Percentiles rank a stretch among this genome's conserved stretches.
These are phyloP conservation scores for Laguncularia racemosa DNA, from an alignment of 345 rosid species.

Conservation along the genomic window DNA sequence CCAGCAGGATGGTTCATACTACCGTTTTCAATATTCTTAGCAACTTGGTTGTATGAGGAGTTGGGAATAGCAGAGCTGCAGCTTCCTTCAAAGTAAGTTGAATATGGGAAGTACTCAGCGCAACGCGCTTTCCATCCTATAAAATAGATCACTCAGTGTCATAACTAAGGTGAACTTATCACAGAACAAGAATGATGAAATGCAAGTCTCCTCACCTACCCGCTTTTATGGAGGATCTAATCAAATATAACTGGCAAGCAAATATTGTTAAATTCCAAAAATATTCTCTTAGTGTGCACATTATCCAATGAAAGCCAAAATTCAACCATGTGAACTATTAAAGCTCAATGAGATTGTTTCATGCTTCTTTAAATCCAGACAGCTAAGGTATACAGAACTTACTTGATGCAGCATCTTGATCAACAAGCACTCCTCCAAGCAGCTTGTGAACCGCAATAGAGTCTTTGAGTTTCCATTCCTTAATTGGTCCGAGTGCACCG, in stretches of 20 bases:
- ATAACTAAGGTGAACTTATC: neutral
- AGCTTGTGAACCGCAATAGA: slow-evolving; percentile 71
- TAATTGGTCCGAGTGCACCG: slow-evolving; percentile 55
- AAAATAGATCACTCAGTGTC: neutral
- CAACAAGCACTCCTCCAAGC: slow-evolving; percentile 38
- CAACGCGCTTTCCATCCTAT: slow-evolving; percentile 90
- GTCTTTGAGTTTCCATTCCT: slow-evolving; percentile 81
- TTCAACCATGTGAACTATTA: neutral
- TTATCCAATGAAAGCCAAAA: neutral
- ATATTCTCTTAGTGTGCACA: too few species aligned
- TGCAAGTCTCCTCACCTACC: too few species aligned
- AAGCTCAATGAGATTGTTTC: too few species aligned
- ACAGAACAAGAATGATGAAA: neutral
- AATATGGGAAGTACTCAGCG: slow-evolving; percentile 58
- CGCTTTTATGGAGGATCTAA: too few species aligned
- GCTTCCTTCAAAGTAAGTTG: slow-evolving; percentile 75
- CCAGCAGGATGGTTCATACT: slow-evolving; percentile 28
- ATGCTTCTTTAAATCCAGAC: neutral
- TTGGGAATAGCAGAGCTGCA: slow-evolving; percentile 48
- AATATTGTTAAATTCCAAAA: too few species aligned
- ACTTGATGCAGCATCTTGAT: slow-evolving; percentile 73
- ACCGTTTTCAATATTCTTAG: slow-evolving; percentile 47
- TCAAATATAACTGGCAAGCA: too few species aligned
- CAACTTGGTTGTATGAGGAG: slow-evolving; percentile 34
- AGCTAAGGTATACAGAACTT: slow-evolving; percentile 25